phyloP scores from a whole-genome alignment of 805 yeast species.

The Starmerella floris region DNA sequence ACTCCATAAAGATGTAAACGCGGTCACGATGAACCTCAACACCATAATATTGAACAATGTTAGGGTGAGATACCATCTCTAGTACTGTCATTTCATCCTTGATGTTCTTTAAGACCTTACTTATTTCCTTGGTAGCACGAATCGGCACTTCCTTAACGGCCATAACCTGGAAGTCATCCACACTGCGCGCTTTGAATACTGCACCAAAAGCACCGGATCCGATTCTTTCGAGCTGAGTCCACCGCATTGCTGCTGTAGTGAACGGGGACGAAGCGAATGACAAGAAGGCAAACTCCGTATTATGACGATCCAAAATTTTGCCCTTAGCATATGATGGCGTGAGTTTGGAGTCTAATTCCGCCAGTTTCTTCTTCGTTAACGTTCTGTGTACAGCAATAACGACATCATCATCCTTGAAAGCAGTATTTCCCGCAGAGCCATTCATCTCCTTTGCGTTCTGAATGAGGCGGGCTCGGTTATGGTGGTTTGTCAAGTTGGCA shows the following conservation, averaged over 20 bases:
- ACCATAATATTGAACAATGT: constrained; percentile 90
- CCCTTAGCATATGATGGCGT: constrained; percentile 50
- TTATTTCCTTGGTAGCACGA: constrained; percentile 75
- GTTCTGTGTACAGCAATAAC: constrained; percentile 47
- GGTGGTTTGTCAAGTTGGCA: constrained; percentile 31
- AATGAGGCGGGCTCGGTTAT: constrained; percentile 17
- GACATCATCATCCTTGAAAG: constrained; percentile 42
- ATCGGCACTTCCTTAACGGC: constrained; percentile 93
- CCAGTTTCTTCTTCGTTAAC: constrained; percentile 53
- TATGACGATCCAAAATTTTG: constrained; percentile 75
- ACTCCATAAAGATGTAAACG: constrained; percentile 94
- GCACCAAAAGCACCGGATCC: constrained; percentile 96
- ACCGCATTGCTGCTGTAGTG: constrained; percentile 59
- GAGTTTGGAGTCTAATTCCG: constrained; percentile 47
- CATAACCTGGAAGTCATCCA: constrained; percentile 90
- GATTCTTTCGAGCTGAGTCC: constrained; percentile 90
- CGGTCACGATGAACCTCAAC: constrained; percentile 94
- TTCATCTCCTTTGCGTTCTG: constrained; percentile 23
- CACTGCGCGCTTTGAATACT: constrained; percentile 80
- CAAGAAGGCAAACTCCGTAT: constrained; percentile 75
- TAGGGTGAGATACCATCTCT: constrained; percentile 91
- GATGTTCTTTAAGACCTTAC: constrained; percentile 72
- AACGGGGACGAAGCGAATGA: constrained; percentile 79
- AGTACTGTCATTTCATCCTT: constrained; percentile 94
- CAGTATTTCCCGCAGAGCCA: constrained; percentile 25